Evolutionary conservation across 2,329 filamentous ascomycete species (phyloP).

Genomic region (Ceratocystis albifundus): DNA sequence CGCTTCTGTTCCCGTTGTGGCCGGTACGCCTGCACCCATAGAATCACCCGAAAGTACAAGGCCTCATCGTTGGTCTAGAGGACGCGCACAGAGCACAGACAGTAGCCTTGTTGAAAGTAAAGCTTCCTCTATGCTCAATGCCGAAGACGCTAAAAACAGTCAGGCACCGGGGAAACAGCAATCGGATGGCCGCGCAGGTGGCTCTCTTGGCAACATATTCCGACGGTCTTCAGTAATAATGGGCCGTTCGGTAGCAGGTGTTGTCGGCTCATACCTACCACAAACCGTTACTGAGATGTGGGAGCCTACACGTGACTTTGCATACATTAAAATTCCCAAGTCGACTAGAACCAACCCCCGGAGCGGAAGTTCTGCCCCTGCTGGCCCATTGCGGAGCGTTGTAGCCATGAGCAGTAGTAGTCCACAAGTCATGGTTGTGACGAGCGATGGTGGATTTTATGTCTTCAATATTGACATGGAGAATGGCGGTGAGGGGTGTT

Average conservation of each 20-base stretch:
- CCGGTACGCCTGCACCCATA: constrained; percentile 30
- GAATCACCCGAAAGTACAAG: constrained; percentile 35
- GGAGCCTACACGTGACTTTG: constrained; percentile 91
- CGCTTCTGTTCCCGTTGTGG: constrained; percentile 26
- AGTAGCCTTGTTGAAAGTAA: constrained; percentile 29
- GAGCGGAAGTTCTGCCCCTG: constrained; percentile 28
- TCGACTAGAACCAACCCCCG: constrained; percentile 28
- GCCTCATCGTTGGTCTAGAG: constrained; percentile 43
- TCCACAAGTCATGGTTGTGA: constrained; percentile 96
- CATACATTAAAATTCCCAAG: constrained; percentile 86
- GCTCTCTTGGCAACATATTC: constrained; percentile 79
- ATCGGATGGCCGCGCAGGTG: constrained; percentile 28
- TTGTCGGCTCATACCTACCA: constrained; percentile 83
- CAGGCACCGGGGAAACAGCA: neutral
- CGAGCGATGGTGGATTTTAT: constrained; percentile 88
- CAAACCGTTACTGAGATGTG: constrained; percentile 94
- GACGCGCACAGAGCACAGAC: constrained; percentile 39
- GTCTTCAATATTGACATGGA: constrained; percentile 94
- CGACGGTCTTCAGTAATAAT: constrained; percentile 92
- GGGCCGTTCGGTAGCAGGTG: constrained; percentile 74
- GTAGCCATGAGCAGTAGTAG: constrained; percentile 93
- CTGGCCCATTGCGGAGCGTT: constrained; percentile 62
- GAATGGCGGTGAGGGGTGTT: constrained; percentile 79
- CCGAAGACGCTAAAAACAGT: neutral
- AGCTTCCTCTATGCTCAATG: neutral